These are phyloP conservation scores for Lepiota venenata DNA, from an alignment of 768 basidiomycete genomes.

Conservation along the genomic window DNA sequence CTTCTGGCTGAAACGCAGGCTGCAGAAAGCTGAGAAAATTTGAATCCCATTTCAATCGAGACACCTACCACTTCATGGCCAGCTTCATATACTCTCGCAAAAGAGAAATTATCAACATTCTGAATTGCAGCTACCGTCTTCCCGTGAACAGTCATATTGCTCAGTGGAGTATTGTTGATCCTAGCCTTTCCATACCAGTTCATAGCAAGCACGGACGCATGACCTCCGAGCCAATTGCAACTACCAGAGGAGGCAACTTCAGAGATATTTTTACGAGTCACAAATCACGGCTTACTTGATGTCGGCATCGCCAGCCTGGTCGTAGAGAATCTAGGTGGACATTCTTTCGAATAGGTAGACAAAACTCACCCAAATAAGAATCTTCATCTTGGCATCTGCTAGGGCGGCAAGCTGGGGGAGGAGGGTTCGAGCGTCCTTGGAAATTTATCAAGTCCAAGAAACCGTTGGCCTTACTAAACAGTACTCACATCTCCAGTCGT, in stretches of 20 bases:
- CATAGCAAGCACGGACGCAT: conserved; percentile 40
- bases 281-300: conserved; percentile 36
- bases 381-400: conserved; percentile 39
- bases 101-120: conserved; percentile 64
- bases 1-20: conserved; percentile 62
- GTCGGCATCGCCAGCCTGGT: conserved; percentile 45
- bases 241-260: conserved; percentile 17
- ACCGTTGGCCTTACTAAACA: background rate
- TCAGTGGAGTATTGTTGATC: conserved; percentile 34
- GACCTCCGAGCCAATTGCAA: conserved; percentile 46
- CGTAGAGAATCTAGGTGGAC: conserved; percentile 4
- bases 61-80: conserved; percentile 62
- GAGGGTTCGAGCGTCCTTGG: conserved; percentile 50
- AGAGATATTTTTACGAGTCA: background rate
- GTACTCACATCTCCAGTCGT: conserved; percentile 54
- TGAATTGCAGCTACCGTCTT: conserved; percentile 53
- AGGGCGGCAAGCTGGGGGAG: conserved; percentile 47
- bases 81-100: conserved; percentile 60
- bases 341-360: background rate
- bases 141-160: conserved; percentile 56
- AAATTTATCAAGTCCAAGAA: background rate
- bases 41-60: background rate
- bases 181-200: conserved; percentile 41
- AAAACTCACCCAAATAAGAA: conserved; percentile 43
- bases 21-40: conserved; percentile 17